Evolutionary conservation across 2,329 filamentous ascomycete genomes (phyloP).

Genomic region (Colletotrichum sp.): DNA sequence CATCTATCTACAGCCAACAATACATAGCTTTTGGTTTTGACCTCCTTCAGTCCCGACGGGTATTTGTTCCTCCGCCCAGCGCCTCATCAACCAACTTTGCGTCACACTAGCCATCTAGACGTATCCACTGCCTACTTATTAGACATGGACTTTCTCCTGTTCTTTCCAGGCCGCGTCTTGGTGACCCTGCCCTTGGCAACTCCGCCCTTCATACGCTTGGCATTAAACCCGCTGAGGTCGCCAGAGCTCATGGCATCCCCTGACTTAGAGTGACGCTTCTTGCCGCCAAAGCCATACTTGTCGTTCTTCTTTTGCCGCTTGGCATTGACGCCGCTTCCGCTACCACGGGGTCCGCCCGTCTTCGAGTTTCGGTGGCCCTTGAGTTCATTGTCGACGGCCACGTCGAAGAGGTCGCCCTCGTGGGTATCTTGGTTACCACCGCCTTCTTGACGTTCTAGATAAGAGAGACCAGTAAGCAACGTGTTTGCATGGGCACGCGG

Average conservation of each 20-base stretch:
- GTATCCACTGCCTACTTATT: conserved; percentile 19
- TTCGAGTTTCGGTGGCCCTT: conserved; percentile 50
- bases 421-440: conserved; percentile 66
- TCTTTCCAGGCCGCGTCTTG: conserved; percentile 52
- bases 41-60: background rate
- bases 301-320: conserved; percentile 95
- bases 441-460: conserved; percentile 80
- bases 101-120: background rate
- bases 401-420: conserved; percentile 90
- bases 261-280: conserved; percentile 91
- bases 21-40: background rate
- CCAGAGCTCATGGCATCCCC: conserved; percentile 84
- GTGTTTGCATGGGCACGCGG: background rate
- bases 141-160: conserved; percentile 50
- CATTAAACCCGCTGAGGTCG: conserved; percentile 81
- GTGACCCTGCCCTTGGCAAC: conserved; percentile 36
- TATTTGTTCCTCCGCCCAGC: background rate
- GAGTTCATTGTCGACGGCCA: conserved; percentile 77
- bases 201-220: conserved; percentile 81
- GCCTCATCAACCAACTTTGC: background rate
- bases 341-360: conserved; percentile 38
- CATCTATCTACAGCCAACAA: background rate
- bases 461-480: background rate
- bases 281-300: conserved; percentile 95
- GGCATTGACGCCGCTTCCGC: conserved; percentile 48